Evolutionary conservation across 306 rosid genomes (phyloP).

Genomic region (Ammopiptanthus mongolicus): DNA sequence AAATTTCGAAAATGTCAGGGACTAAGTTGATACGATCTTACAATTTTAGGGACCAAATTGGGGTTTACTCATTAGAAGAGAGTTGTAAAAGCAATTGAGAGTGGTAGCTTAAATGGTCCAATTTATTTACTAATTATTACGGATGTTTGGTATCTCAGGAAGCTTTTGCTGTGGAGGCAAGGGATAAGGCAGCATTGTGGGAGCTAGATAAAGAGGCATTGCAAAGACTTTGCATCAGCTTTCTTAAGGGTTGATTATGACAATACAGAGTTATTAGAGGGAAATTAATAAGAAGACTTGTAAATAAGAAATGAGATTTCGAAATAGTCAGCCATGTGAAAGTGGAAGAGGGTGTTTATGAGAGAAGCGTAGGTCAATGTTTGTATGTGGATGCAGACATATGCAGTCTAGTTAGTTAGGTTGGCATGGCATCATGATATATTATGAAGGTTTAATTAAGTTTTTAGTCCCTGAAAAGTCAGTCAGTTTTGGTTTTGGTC

Average conservation of each 20-base stretch:
- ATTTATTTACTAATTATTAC: neutral
- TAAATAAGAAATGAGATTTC: neutral
- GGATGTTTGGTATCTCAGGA: conserved; percentile 36
- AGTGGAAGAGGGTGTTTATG: neutral
- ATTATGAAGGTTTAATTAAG: too few relatives aligned
- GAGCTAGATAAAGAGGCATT: conserved; percentile 67
- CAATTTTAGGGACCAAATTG: too few relatives aligned
- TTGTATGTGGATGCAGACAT: too few relatives aligned
- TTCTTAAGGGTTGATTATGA: conserved; percentile 61
- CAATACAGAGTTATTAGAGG: neutral
- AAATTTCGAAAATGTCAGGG: too few relatives aligned
- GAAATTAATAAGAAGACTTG: neutral
- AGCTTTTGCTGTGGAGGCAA: conserved; percentile 40
- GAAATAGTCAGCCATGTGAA: neutral
- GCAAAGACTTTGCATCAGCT: conserved; percentile 55
- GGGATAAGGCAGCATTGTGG: conserved; percentile 32
- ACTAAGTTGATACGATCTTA: too few relatives aligned
- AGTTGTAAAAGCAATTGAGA: neutral
- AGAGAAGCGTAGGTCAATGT: neutral
- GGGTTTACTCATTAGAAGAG: neutral
- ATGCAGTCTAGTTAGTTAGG: too few relatives aligned
- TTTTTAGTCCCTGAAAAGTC: too few relatives aligned
- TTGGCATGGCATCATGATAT: too few relatives aligned
- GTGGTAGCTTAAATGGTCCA: neutral
- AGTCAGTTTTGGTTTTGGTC: too few relatives aligned